Evolutionary conservation across 305 asterid genomes (phyloP).

Genomic region (Solanum hybrid): DNA sequence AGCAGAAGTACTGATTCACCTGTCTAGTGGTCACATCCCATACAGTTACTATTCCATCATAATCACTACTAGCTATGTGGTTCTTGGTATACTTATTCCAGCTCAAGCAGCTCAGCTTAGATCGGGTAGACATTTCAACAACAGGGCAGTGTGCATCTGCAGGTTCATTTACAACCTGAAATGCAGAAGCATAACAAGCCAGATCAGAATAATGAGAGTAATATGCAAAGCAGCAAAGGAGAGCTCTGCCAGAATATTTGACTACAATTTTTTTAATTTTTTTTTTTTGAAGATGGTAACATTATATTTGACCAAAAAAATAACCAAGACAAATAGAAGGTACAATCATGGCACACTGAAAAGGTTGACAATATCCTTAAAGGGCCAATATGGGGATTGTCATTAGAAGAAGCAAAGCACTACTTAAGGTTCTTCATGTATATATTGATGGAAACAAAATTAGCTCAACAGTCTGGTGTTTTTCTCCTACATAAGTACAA

Average conservation of each 20-base stretch:
- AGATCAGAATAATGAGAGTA: not conserved
- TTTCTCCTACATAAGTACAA: not conserved
- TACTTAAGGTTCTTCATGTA: not conserved
- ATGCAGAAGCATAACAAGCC: slow-evolving; percentile 2
- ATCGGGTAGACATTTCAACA: slow-evolving; percentile 71
- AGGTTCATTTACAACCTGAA: slow-evolving; percentile 60
- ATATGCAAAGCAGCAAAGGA: not conserved
- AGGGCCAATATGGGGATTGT: not conserved
- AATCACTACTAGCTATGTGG: slow-evolving; percentile 86
- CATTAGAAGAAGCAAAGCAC: not conserved
- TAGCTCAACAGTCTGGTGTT: not conserved
- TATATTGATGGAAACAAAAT: not conserved
- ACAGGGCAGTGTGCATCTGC: slow-evolving; percentile 39
- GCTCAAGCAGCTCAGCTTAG: slow-evolving; percentile 92
- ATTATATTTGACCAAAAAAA: not conserved
- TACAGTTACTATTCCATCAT: slow-evolving; percentile 88
- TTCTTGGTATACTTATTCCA: slow-evolving; percentile 77
- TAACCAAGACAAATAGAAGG: not conserved
- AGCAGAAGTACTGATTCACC: slow-evolving; percentile 35
- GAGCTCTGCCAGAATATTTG: not conserved
- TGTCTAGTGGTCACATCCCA: slow-evolving; percentile 95
- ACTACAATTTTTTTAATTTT: not conserved
- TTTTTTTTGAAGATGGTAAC: not conserved
- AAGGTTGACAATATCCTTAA: not conserved
- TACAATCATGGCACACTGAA: not conserved